phyloP scores from a whole-genome alignment of 768 basidiomycete genomes.

The Calocybe gangraenosa region DNA sequence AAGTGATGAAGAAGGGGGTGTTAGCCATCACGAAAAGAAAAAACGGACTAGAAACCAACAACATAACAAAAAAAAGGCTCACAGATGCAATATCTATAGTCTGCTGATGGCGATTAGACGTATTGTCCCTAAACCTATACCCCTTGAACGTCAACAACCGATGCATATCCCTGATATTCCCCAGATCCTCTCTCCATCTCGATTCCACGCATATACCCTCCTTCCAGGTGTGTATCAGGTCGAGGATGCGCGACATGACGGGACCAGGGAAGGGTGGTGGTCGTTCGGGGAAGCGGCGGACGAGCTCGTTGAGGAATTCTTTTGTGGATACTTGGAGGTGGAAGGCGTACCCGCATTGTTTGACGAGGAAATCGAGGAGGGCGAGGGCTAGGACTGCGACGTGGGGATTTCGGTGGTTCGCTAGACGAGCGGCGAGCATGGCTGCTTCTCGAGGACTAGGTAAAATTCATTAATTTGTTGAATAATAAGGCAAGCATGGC shows the following conservation, averaged over 20 bases:
- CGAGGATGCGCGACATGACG: conserved; percentile 92
- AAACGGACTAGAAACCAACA: not conserved
- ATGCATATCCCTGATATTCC: conserved; percentile 98
- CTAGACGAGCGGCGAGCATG: conserved; percentile 75
- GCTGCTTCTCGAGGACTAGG: conserved; percentile 91
- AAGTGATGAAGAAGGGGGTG: not conserved
- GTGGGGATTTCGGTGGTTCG: conserved; percentile 93
- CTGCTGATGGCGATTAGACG: conserved; percentile 26
- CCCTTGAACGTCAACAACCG: conserved; percentile 92
- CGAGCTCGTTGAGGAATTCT: conserved; percentile 97
- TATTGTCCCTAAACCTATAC: conserved; percentile 62
- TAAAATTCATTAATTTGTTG: conserved; percentile 2
- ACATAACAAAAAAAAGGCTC: conserved; percentile 15
- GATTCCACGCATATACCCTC: conserved; percentile 85
- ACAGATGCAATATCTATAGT: conserved; percentile 38
- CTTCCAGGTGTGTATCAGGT: conserved; percentile 92
- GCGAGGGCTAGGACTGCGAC: conserved; percentile 82
- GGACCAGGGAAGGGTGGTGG: conserved; percentile 93
- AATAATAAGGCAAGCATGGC: no score
- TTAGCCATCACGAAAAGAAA: no score
- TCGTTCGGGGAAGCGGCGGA: conserved; percentile 94
- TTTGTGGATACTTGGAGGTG: conserved; percentile 97
- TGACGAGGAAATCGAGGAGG: conserved; percentile 87
- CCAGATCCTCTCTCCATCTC: conserved; percentile 94
- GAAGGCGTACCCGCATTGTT: conserved; percentile 95